Percentiles rank a stretch among this genome's conserved stretches.
Evolutionary conservation across 1,284 basidiomycete species (phyloP).

Genomic region (Malassezia cuniculi): DNA sequence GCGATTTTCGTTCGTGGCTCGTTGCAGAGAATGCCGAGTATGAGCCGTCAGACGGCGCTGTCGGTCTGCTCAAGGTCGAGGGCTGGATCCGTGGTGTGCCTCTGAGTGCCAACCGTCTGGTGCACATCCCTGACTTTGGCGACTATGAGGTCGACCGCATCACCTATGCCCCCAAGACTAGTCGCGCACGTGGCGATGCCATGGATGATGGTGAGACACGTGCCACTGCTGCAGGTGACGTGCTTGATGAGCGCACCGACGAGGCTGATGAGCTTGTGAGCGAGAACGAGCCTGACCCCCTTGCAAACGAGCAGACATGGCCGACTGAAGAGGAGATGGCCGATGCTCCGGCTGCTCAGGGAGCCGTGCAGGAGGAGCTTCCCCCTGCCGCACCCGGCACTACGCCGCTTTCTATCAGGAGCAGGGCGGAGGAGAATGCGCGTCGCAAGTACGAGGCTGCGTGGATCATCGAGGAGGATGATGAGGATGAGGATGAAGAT

Average conservation of each 20-base stretch:
- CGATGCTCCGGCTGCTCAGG: conserved; percentile 19
- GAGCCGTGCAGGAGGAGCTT: conserved; percentile 17
- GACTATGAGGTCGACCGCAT: conserved; percentile 77
- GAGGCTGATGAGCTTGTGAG: conserved; percentile 76
- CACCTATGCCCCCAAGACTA: conserved; percentile 20
- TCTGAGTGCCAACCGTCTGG: conserved; percentile 69
- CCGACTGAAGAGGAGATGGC: conserved; percentile 91
- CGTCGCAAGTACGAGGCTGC: conserved; percentile 44
- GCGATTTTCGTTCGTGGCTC: conserved; percentile 66
- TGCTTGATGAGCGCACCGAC: conserved; percentile 54
- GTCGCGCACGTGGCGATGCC: no score
- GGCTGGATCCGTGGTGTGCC: conserved; percentile 69
- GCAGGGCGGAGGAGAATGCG: conserved; percentile 43
- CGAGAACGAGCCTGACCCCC: conserved; percentile 72
- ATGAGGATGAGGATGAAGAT: conserved; percentile 40
- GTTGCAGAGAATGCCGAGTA: conserved; percentile 55
- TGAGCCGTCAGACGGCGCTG: conserved; percentile 18
- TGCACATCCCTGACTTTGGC: conserved; percentile 77
- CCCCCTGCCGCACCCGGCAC: conserved; percentile 46
- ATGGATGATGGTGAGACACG: conserved; percentile 10
- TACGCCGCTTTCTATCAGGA: conserved; percentile 36
- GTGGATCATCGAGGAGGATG: conserved; percentile 39
- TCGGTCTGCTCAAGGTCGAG: conserved; percentile 57
- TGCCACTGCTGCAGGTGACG: conserved; percentile 47
- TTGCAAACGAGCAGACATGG: conserved; percentile 95